phyloP scores from a whole-genome alignment of 257 asterid genomes.

The Paulownia fortunei region DNA sequence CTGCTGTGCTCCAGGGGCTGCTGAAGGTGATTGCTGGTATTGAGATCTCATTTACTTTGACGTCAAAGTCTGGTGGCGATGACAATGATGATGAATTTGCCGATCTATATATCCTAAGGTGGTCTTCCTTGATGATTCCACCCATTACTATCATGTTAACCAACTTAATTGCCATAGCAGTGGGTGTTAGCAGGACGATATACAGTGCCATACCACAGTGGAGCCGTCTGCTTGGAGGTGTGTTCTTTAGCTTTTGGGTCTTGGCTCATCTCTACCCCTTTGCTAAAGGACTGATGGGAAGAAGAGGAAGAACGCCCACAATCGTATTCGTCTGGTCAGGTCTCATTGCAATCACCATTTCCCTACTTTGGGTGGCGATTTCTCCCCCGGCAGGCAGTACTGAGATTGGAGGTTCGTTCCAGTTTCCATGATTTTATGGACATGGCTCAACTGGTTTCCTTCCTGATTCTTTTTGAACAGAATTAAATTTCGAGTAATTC shows the following conservation, averaged over 20 bases:
- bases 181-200: constrained; percentile 70
- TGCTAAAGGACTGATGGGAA: constrained; percentile 82
- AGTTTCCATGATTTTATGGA: constrained; percentile 58
- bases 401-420: constrained; percentile 75
- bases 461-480: no score
- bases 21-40: constrained; percentile 78
- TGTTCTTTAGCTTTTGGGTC: constrained; percentile 87
- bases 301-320: constrained; percentile 77
- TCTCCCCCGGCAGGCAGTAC: constrained; percentile 62
- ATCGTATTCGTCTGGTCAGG: constrained; percentile 86
- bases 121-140: constrained; percentile 74
- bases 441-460: background rate
- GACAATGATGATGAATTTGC: constrained; percentile 67
- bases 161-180: constrained; percentile 70
- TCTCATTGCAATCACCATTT: constrained; percentile 73
- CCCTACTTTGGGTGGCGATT: constrained; percentile 83
- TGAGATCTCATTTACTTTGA: constrained; percentile 74
- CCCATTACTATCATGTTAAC: constrained; percentile 66
- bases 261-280: constrained; percentile 80
- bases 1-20: constrained; percentile 82
- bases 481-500: no score
- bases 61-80: constrained; percentile 72
- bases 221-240: constrained; percentile 77
- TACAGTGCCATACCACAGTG: constrained; percentile 72
- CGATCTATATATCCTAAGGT: constrained; percentile 69